phyloP scores from a whole-genome alignment of 2,329 filamentous ascomycete genomes.

The Xylaria sp. region DNA sequence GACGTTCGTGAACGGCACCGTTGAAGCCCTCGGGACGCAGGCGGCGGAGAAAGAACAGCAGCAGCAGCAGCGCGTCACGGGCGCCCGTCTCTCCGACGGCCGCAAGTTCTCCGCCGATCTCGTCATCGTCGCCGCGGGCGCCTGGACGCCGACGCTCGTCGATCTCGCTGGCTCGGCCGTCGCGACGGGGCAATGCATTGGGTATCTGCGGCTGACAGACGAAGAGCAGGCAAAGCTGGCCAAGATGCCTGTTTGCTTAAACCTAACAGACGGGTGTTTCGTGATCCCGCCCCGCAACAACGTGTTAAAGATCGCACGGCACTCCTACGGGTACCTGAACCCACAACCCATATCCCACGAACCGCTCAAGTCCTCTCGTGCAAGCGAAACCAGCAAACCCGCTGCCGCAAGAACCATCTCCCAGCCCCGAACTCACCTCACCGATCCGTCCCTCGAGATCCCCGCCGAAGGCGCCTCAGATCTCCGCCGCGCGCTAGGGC shows the following conservation, averaged over 20 bases:
- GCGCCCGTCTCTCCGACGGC: slow-evolving; percentile 65
- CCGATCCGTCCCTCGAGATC: slow-evolving; percentile 60
- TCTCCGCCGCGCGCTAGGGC: slow-evolving; percentile 69
- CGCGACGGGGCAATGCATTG: slow-evolving; percentile 84
- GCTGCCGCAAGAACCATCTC: slow-evolving; percentile 46
- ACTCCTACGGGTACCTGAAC: slow-evolving; percentile 75
- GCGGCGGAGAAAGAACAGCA: slow-evolving; percentile 44
- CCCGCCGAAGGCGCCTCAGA: slow-evolving; percentile 70
- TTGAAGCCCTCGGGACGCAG: slow-evolving; percentile 52
- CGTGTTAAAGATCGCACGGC: slow-evolving; percentile 76
- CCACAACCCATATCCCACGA: slow-evolving; percentile 53
- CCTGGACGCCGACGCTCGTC: slow-evolving; percentile 83
- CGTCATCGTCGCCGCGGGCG: slow-evolving; percentile 83
- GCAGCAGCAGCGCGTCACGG: slow-evolving; percentile 58
- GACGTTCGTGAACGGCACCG: slow-evolving; percentile 63
- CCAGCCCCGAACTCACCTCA: slow-evolving; percentile 60
- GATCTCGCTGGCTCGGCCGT: slow-evolving; percentile 80
- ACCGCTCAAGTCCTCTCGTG: slow-evolving; percentile 34
- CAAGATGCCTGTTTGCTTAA: slow-evolving; percentile 77
- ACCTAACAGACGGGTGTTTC: slow-evolving; percentile 77
- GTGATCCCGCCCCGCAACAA: slow-evolving; percentile 73
- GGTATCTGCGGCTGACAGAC: slow-evolving; percentile 78
- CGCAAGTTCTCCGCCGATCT: slow-evolving; percentile 71
- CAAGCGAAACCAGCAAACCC: not conserved
- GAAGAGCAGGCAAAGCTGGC: slow-evolving; percentile 74